Base-by-base conservation (phyloP, 129 eudicot species). In the Heracleum sosnowskyi region DNA sequence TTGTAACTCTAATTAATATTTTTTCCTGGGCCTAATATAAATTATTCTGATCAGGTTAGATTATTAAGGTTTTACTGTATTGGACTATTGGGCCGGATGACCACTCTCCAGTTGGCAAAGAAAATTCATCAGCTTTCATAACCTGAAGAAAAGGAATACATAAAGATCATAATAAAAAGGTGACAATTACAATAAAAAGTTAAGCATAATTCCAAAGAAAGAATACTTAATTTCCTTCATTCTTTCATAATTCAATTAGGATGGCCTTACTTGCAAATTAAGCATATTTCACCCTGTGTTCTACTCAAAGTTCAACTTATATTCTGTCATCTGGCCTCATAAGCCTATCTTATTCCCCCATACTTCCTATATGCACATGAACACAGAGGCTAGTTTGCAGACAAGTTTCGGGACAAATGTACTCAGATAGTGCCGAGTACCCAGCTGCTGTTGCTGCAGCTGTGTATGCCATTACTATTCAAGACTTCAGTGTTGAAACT, bases 401-500 rank as follows among this genome's bases (percentile, higher is more conserved):
- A 82, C 91, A 87, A 57, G 86, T 78, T 63, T 87, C 93, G 4
- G 78, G 88, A 20, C 78, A 84, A 77, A 86, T 78, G 93, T 73
- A 57, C 28, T 77, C 28, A 7, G 84, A 75, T 37, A 76, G 78
- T 44, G 85, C 60, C 0, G 94, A 91, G 49, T 91, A 87, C 80
- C 86, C 88, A 39, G 79, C 88, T 2, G 98, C 97, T 18, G 83
- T 93, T 45, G 95, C 98, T 16, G 98, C 98, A 24, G 98, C 98
- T 73, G 88, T 94, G 53, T 84, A 78, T 72, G 94, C 90, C 31
- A 77, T 93, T 41, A 80, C 91, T 17, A 84, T 90, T 16, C 91
- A 87, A 76, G 87, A 86, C 74, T 69, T 69, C 0, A 60, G 45
- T 24, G 13, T 9, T 7, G 22, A 42, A n/a, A 83, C 73, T 41